phyloP scores from a whole-genome alignment of 352 stramenopile species.

The Phytopythium helicoides region DNA sequence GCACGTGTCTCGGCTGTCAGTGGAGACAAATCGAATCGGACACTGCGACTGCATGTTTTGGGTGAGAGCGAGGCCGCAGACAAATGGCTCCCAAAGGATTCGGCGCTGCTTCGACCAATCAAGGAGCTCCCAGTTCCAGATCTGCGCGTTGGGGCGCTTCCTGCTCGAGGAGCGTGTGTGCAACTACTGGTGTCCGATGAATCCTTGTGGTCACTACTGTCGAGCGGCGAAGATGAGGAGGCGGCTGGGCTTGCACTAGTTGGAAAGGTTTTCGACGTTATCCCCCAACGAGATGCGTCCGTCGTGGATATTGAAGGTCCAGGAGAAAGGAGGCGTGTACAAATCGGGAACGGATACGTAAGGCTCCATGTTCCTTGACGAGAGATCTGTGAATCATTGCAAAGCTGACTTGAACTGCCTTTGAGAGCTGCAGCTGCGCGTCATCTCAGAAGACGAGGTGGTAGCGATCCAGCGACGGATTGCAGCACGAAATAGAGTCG shows the following conservation, averaged over 20 bases:
- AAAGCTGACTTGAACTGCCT: no score
- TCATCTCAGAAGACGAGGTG: slow-evolving; percentile 19
- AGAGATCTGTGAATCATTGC: background rate
- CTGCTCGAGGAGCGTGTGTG: slow-evolving; percentile 27
- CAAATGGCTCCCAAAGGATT: slow-evolving; percentile 33
- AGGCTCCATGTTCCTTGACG: slow-evolving; percentile 2
- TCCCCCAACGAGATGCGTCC: slow-evolving; percentile 41
- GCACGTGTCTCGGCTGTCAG: slow-evolving; percentile 26
- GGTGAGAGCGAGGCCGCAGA: slow-evolving; percentile 41
- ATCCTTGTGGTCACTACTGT: slow-evolving; percentile 10
- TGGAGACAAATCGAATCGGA: background rate
- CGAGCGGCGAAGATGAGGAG: slow-evolving; percentile 11
- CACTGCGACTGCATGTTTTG: slow-evolving; percentile 33
- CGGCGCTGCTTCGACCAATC: slow-evolving; percentile 24
- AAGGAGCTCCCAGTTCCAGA: slow-evolving; percentile 17
- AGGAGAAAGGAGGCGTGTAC: slow-evolving; percentile 21
- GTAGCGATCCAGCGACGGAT: slow-evolving; percentile 11
- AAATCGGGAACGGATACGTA: slow-evolving; percentile 58
- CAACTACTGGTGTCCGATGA: slow-evolving; percentile 38
- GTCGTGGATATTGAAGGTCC: slow-evolving; percentile 36
- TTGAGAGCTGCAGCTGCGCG: slow-evolving; percentile 19
- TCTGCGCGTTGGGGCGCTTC: slow-evolving; percentile 37
- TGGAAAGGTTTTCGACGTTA: slow-evolving; percentile 36
- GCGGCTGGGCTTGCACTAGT: slow-evolving; percentile 15
- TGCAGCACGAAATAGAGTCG: no score